phyloP scores from a whole-genome alignment of 148 eudicot species.

The Nyssa sinensis region DNA sequence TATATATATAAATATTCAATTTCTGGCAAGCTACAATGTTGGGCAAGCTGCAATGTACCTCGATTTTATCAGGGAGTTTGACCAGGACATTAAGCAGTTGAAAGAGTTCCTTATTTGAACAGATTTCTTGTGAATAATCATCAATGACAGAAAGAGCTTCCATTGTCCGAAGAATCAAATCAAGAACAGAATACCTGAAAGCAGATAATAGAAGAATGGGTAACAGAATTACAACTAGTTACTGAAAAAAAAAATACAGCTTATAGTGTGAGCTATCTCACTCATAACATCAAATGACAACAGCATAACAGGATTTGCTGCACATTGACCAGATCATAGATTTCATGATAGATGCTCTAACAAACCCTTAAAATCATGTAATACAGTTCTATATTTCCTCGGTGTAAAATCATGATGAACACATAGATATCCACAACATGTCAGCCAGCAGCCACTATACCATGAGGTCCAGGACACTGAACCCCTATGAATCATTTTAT shows the following conservation, averaged over 20 bases:
- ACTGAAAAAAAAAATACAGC: neutral
- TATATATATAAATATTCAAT: too few species aligned
- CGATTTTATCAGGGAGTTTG: conserved; percentile 77
- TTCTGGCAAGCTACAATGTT: neutral
- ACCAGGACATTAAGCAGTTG: conserved; percentile 62
- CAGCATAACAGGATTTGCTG: neutral
- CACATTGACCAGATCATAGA: neutral
- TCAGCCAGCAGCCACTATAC: too few species aligned
- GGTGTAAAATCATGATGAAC: neutral
- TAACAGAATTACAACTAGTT: neutral
- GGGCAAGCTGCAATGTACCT: conserved; percentile 40
- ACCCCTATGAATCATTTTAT: too few species aligned
- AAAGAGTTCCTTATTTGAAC: conserved; percentile 61
- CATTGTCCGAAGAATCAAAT: conserved; percentile 70
- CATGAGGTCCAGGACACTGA: too few species aligned
- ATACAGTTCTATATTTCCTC: neutral
- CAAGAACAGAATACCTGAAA: conserved; percentile 75
- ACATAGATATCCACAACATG: neutral
- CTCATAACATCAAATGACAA: neutral
- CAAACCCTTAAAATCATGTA: neutral
- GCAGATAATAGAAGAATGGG: neutral
- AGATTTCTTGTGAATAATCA: conserved; percentile 64
- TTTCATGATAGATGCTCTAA: neutral
- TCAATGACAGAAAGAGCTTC: conserved; percentile 79
- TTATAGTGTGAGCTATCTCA: neutral